Evolutionary conservation across 805 yeast species (phyloP), one percentile per base, ranked within the genome.

Genomic region (Starmerella bacillaris): DNA sequence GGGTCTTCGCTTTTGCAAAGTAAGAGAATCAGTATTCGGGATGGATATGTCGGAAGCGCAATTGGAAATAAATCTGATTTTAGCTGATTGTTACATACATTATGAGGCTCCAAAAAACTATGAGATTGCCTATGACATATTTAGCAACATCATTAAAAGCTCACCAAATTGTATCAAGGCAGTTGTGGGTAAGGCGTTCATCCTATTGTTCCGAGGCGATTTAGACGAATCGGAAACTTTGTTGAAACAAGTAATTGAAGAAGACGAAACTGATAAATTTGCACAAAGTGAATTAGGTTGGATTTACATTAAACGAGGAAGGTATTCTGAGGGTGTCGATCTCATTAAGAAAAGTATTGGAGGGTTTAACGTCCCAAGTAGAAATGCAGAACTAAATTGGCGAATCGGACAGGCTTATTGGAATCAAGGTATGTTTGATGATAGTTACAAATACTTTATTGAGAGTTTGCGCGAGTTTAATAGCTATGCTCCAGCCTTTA

Each of bases 41-140:
- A 57, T 65, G 5, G 50, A 54, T 7, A 59, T 79, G 27, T 51
- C 53, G 1, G 57, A 70, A 41, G 63, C 83, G 1, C 69, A 64
- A 43, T 64, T 63, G 34, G 77, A 72, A 34, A 56, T 79, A 17
- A 60, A 76, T 6, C 64, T 82, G 24, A 62, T 69, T 18, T 60
- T 79, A 36, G 96, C 89, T 0, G 67, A 73, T 1, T 65, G 77
- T 1, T 79, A 83, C 50, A 78, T 92, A 0, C 76, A 79, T 50
- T 68, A 74, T 49, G 94, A 86, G 52, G 78, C 95, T 0, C 98
- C 96, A 8, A 82, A 82, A 54, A 78, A 86, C 55, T 80, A 70
- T 49, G 62, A 68, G 2, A 63, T 74, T 18, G 96, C 98, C 0
- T 50, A 76, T 20, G 70, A 69, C 33, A 54, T 83, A 12, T 89